phyloP scores from a whole-genome alignment of 176 grass and related monocot genomes.

The Pontederia paniculata region DNA sequence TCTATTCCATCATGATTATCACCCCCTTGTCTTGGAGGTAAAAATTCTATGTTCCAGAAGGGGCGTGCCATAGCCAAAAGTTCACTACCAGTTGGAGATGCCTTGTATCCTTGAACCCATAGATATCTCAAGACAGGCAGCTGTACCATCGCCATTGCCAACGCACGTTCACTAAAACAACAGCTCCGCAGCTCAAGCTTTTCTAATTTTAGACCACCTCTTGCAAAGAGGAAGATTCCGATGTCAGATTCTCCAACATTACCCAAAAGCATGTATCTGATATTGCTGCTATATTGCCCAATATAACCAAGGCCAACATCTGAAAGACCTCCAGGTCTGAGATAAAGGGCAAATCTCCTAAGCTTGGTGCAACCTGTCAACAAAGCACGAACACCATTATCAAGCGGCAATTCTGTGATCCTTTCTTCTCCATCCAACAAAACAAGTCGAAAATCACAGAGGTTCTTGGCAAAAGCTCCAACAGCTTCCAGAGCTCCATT shows the following conservation, averaged over 20 bases:
- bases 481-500: slow-evolving; percentile 20
- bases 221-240: slow-evolving; percentile 4
- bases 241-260: slow-evolving; percentile 26
- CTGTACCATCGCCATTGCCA: slow-evolving; percentile 12
- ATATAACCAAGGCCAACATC: slow-evolving; percentile 11
- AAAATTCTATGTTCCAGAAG: slow-evolving; percentile 32
- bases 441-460: slow-evolving; percentile 16
- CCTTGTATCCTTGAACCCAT: slow-evolving; percentile 30
- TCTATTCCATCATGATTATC: not conserved
- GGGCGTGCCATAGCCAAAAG: slow-evolving; percentile 14
- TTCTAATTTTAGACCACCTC: not conserved
- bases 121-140: slow-evolving; percentile 26
- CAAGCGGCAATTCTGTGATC: slow-evolving; percentile 14
- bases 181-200: slow-evolving; percentile 24
- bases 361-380: slow-evolving; percentile 18
- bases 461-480: slow-evolving; percentile 7
- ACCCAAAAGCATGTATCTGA: slow-evolving; percentile 12
- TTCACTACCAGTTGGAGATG: slow-evolving; percentile 2
- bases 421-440: slow-evolving; percentile 18
- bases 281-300: slow-evolving; percentile 15
- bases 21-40: not conserved
- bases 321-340: slow-evolving; percentile 24
- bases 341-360: slow-evolving; percentile 19
- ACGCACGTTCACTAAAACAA: slow-evolving; percentile 15
- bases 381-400: slow-evolving; percentile 16